Evolutionary conservation across 176 grass and related monocot genomes (phyloP).

Genomic region (Olyra latifolia): DNA sequence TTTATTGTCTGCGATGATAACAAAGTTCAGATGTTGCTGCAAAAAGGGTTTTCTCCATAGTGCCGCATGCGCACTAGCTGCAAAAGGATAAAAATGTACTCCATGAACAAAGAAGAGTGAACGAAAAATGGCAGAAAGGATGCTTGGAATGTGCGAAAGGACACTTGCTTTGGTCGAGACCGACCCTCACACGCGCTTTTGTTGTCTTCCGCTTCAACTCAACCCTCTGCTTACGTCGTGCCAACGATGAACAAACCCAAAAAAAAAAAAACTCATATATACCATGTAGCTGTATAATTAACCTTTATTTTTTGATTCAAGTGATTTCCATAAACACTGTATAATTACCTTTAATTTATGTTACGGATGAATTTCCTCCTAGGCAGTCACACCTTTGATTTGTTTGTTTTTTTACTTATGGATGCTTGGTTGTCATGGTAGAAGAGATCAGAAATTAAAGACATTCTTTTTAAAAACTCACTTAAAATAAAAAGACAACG

Average conservation of each 20-base stretch:
- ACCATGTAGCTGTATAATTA: too few species aligned
- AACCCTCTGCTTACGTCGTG: conserved; percentile 2
- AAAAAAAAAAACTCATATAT: neutral
- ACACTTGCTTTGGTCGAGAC: neutral
- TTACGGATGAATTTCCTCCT: neutral
- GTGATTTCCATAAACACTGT: too few species aligned
- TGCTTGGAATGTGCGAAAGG: conserved; percentile 20
- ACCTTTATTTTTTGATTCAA: too few species aligned
- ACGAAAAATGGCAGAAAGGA: conserved; percentile 30
- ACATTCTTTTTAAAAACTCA: too few species aligned
- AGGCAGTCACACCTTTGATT: neutral
- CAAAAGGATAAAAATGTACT: neutral
- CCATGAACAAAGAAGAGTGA: conserved; percentile 15
- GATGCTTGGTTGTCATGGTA: neutral
- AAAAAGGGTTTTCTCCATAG: neutral
- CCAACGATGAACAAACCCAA: neutral
- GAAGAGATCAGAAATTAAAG: neutral
- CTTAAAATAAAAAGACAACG: too few species aligned
- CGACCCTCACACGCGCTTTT: conserved; percentile 6
- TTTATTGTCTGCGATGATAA: conserved; percentile 16
- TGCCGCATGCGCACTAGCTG: conserved; percentile 22
- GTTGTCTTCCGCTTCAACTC: neutral
- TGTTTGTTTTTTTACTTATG: neutral
- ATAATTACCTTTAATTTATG: too few species aligned
- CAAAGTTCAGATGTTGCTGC: neutral